Evolutionary conservation across 352 stramenopile genomes (phyloP).

Genomic region (Thraustochytrium striatum): DNA sequence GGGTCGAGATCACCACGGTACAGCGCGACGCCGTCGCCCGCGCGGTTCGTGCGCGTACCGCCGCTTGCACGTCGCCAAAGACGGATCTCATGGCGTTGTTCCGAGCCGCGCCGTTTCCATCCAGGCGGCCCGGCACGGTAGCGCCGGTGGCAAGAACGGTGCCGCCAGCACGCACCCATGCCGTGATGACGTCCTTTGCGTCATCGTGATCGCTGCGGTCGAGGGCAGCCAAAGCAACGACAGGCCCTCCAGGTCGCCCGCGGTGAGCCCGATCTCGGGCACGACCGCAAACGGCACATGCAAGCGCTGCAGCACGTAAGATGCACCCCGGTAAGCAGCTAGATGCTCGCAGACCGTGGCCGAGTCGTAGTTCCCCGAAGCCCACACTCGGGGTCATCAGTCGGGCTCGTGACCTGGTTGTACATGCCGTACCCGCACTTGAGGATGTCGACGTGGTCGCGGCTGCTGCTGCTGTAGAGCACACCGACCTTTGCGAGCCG

Average conservation of each 20-base stretch:
- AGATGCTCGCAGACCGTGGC: conserved; percentile 14
- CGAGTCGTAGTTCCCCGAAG: not conserved
- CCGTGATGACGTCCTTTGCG: conserved; percentile 17
- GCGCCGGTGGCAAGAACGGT: not conserved
- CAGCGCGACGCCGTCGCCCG: not conserved
- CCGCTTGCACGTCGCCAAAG: too few relatives aligned
- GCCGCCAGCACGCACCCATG: conserved; percentile 28
- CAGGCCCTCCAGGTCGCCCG: conserved; percentile 5
- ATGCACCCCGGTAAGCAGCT: conserved; percentile 28
- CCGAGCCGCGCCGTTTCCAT: not conserved
- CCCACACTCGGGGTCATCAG: conserved; percentile 31
- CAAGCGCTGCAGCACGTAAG: conserved; percentile 14
- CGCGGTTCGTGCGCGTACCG: not conserved
- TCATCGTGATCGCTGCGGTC: not conserved
- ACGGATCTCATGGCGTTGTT: too few relatives aligned
- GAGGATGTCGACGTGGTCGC: conserved; percentile 26
- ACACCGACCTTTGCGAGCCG: conserved; percentile 1
- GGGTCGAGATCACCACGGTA: not conserved
- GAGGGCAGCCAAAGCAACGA: conserved; percentile 11
- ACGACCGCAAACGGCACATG: conserved; percentile 44
- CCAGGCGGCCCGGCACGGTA: not conserved
- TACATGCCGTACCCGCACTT: conserved; percentile 35
- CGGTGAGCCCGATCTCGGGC: not conserved
- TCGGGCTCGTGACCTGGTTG: conserved; percentile 2
- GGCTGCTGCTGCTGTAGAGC: conserved; percentile 27